These are phyloP conservation scores for Trichoderma semiorbis DNA, from an alignment of 2,329 filamentous ascomycete genomes.

Conservation along the genomic window DNA sequence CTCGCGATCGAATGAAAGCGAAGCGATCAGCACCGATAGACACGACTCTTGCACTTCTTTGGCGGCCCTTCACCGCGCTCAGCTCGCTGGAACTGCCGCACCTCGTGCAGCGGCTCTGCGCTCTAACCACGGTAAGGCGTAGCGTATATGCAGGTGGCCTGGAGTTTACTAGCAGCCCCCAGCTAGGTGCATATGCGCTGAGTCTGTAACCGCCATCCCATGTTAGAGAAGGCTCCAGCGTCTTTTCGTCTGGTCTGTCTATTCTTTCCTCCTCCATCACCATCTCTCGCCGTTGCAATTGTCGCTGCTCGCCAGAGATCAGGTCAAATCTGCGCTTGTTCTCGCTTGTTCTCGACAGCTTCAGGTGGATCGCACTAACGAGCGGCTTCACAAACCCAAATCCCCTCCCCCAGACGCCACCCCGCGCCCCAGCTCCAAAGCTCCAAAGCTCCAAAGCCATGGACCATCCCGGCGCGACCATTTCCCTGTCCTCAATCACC, in stretches of 20 bases:
- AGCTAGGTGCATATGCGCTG: constrained; percentile 4
- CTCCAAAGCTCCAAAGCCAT: neutral
- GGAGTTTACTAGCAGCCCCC: neutral
- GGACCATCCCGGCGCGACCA: constrained; percentile 28
- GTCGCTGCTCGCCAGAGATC: neutral
- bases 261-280: neutral
- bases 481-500: constrained; percentile 44
- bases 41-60: neutral
- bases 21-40: neutral
- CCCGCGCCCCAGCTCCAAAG: neutral
- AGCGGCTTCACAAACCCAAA: constrained; percentile 7
- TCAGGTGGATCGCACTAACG: neutral
- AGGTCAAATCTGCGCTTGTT: neutral
- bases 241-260: neutral
- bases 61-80: neutral
- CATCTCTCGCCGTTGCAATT: neutral
- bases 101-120: constrained; percentile 14
- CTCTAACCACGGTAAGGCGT: constrained; percentile 12
- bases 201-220: neutral
- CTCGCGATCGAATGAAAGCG: neutral
- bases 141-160: constrained; percentile 7
- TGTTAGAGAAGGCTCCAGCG: neutral
- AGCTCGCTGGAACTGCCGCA: constrained; percentile 12
- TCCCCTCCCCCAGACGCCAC: constrained; percentile 20
- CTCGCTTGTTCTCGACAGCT: neutral